Base-by-base conservation (phyloP, 2,329 filamentous ascomycete genomes). In the Ophiostoma sp. region DNA sequence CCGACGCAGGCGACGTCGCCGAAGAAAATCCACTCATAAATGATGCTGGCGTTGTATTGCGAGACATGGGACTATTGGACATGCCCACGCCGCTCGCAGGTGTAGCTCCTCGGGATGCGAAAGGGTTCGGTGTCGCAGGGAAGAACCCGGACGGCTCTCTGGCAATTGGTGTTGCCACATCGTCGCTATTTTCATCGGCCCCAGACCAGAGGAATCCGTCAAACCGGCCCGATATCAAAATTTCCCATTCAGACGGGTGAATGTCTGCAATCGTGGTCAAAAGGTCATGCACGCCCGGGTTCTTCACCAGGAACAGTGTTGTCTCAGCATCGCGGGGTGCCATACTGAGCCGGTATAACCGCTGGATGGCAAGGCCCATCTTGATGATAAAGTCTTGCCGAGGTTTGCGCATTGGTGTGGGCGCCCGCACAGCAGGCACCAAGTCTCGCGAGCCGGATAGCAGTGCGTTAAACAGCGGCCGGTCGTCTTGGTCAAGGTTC, bases 171-270 rank as follows among this genome's bases (percentile, higher is more conserved):
- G 77, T 75, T 8, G 76, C 74, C 39, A 75, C 73, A 35, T 78
- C 76, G 54, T 68, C 68, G 35, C 86, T 85, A n/a, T 75, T 78
- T 67, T 96, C 94, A 69, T 97, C 94, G 7, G 92, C 93, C 31
- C 94, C 94, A 64, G 93, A 96, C 88, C 94, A 96, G 27, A 97
- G 84, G 80, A 98, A 98, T 4, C 94, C 94, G 77, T 97, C 94
- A 76, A 98, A 98, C 36, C 94, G 90, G 36, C 94, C 94, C 0
- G 94, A 97, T 4, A 90, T 92, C 15, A 98, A 84, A 70, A 98
- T 96, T 73, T 97, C 94, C 94, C 94, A 98, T 79, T 98, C 94
- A n/a, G 92, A 91, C 66, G 89, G 87, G 77, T 90, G 95, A 75
- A 98, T 95, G 68, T 94, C 92, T 48, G 91, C 89, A 67, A 97